Base-by-base conservation (phyloP, 345 rosid species). In the Mercurialis annua region DNA sequence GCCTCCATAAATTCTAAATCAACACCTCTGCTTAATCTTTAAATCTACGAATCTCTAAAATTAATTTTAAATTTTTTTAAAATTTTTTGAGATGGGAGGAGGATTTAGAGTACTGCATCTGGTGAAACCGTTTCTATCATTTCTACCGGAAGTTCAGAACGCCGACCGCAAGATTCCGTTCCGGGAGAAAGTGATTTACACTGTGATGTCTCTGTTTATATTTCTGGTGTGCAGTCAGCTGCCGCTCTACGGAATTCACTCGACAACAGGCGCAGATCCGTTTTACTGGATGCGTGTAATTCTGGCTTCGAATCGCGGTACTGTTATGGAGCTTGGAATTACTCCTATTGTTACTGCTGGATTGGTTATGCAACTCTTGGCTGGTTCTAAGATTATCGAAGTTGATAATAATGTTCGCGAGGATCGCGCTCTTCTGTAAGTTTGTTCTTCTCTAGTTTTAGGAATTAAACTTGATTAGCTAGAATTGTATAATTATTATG, bases 201-300 rank as follows among this genome's bases (percentile, higher is more conserved):
- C 83, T 72, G 86, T 34, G 77, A 84, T 24, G 61, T 85, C 78
- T 78, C 93, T 31, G 77, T 84, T 87, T 80, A 81, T 84, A 73
- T 85, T 85, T 51, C 78, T 85, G 14, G 88, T 85, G 53, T 85
- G 88, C 85, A 85, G 90, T 65, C 93, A 87, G 81, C 86, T 87
- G 38, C 92, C 88, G 4, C 90, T 87, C 23, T 85, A 85, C 79
- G 90, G 90, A 6, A 87, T 87, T 1, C 92, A 87, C 40, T 85
- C 90, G 1, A 85, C 90, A 0, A 87, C 90, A 0, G 90, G 88
- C 18, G 92, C 88, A 0, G 90, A 87, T 79, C 92, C 92, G 0
- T 87, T 87, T 76, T 85, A 87, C 46, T 85, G 90, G 92, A 85
- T 87, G 88, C 90, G 90, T 66, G 92, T 85, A 52, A 87, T 85